Conservation (phyloP, 148 eudicot genomes). For the Mesembryanthemum crystallinum region DNA sequence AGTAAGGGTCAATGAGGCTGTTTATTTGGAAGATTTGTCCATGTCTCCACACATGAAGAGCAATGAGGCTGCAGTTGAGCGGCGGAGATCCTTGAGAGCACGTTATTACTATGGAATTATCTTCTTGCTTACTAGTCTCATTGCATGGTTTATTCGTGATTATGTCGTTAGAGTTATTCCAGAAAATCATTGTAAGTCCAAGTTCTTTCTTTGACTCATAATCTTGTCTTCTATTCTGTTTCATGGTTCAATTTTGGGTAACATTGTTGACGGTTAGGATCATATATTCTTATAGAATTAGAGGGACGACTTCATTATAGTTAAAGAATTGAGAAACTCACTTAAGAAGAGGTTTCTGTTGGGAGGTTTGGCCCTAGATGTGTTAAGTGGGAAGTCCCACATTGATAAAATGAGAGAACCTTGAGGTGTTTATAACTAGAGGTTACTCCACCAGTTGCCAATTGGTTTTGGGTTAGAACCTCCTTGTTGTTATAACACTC, state of each 20-base stretch:
- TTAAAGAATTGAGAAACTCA: no score
- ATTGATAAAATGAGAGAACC: no score
- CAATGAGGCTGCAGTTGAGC: constrained; percentile 34
- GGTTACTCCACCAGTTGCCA: no score
- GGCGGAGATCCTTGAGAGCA: constrained; percentile 57
- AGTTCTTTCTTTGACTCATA: not conserved
- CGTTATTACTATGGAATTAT: constrained; percentile 74
- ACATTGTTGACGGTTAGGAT: not conserved
- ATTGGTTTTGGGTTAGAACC: no score
- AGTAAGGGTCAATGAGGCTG: constrained; percentile 25
- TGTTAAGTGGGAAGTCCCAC: no score
- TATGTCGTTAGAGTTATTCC: constrained; percentile 64
- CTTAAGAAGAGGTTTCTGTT: no score
- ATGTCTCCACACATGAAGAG: constrained; percentile 30
- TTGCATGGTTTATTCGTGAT: constrained; percentile 86
- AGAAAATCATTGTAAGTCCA: constrained; percentile 58
- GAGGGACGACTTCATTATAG: no score
- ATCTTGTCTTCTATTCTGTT: not conserved
- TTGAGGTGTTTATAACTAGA: no score
- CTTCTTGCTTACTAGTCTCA: constrained; percentile 62
- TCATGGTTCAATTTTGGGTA: not conserved
- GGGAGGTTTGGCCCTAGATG: no score
- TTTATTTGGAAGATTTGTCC: constrained; percentile 34
- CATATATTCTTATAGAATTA: not conserved
- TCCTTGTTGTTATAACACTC: no score